phyloP scores from a whole-genome alignment of 768 basidiomycete genomes.

The Collybia mongolica region DNA sequence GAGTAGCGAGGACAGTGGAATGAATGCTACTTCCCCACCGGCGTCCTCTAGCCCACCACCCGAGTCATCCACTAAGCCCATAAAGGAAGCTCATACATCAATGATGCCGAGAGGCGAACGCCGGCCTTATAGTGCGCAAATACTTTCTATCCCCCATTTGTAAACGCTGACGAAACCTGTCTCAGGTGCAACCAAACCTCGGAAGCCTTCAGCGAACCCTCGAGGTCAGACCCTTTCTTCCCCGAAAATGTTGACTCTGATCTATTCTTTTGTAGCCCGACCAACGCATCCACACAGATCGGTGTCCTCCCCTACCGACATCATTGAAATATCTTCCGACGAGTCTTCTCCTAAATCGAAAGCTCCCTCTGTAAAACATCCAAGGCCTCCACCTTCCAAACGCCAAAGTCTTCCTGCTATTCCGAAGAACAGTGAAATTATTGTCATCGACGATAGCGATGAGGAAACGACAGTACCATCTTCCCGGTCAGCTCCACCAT shows the following conservation, averaged over 20 bases:
- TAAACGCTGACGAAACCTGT: background rate
- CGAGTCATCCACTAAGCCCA: background rate
- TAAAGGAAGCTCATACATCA: background rate
- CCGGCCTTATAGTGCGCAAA: background rate
- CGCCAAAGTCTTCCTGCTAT: background rate
- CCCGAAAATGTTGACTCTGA: background rate
- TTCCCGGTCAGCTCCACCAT: too few species aligned
- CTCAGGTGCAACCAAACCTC: background rate
- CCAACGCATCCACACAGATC: background rate
- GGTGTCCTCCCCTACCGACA: background rate
- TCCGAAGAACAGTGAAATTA: conserved; percentile 1
- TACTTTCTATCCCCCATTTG: background rate
- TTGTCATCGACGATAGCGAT: conserved; percentile 8
- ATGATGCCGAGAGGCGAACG: background rate
- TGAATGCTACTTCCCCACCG: background rate
- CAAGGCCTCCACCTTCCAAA: background rate
- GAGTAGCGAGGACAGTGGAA: background rate
- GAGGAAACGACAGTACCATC: background rate
- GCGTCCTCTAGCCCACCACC: background rate
- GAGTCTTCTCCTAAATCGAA: background rate
- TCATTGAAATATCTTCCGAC: conserved; percentile 10
- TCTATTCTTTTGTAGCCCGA: background rate
- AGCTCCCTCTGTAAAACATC: background rate
- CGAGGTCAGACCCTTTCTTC: background rate
- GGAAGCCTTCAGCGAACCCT: background rate